These are phyloP conservation scores for Hysterangium stoloniferum DNA, from an alignment of 768 basidiomycete species.

Conservation along the genomic window DNA sequence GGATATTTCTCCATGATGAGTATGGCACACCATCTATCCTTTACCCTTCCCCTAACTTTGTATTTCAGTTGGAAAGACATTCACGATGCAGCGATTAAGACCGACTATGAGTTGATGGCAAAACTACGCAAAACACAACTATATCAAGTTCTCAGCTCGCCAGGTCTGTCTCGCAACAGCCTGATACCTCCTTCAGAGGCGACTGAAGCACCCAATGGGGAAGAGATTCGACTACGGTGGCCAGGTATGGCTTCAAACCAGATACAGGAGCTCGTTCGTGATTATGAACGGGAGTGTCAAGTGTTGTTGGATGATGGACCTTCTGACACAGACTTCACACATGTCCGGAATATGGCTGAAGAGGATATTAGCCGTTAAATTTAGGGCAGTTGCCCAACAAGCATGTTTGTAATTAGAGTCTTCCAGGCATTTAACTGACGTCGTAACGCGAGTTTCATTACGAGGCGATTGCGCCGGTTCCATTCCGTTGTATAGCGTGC, in stretches of 20 bases:
- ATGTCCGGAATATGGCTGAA: slow-evolving; percentile 57
- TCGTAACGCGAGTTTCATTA: slow-evolving; percentile 51
- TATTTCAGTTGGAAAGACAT: slow-evolving; percentile 68
- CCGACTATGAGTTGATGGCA: slow-evolving; percentile 68
- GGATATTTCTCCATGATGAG: slow-evolving; percentile 87
- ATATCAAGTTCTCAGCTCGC: slow-evolving; percentile 46
- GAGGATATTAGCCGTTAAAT: slow-evolving; percentile 26
- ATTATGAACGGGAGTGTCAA: slow-evolving; percentile 58
- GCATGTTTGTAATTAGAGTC: slow-evolving; percentile 21
- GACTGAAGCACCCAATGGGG: slow-evolving; percentile 45
- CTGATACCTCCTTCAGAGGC: slow-evolving; percentile 45
- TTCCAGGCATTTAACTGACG: slow-evolving; percentile 42
- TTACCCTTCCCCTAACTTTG: background rate
- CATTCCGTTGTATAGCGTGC: slow-evolving; percentile 58
- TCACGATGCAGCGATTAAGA: slow-evolving; percentile 62
- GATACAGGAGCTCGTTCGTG: slow-evolving; percentile 47
- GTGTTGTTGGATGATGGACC: slow-evolving; percentile 36
- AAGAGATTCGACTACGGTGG: slow-evolving; percentile 65
- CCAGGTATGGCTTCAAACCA: slow-evolving; percentile 64
- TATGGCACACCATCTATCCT: slow-evolving; percentile 31
- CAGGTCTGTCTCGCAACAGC: slow-evolving; percentile 3
- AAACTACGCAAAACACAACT: slow-evolving; percentile 68
- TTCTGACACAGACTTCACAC: slow-evolving; percentile 23
- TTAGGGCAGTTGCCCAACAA: slow-evolving; percentile 1
- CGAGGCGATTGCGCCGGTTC: slow-evolving; percentile 51